Evolutionary conservation across 768 basidiomycete species (phyloP).

Genomic region (Hebeloma cylindrosporum): DNA sequence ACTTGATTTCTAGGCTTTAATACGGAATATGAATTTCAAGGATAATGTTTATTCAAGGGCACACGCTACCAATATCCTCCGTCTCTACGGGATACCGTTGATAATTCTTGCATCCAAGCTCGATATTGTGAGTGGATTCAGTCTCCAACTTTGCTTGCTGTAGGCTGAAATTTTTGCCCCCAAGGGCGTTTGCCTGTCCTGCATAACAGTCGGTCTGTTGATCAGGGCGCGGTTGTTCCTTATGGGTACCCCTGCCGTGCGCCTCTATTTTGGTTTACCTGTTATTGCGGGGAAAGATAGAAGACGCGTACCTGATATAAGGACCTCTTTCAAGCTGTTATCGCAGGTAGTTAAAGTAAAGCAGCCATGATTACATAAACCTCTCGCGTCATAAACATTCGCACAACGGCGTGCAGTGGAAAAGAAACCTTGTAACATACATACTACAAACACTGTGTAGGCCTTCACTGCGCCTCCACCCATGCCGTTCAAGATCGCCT

Average conservation of each 20-base stretch:
- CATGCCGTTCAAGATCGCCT: constrained; percentile 38
- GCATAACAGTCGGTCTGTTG: constrained; percentile 39
- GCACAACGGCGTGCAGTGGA: too few species aligned
- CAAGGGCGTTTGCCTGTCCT: constrained; percentile 46
- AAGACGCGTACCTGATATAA: constrained; percentile 31
- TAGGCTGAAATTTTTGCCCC: constrained; percentile 1
- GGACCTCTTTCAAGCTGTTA: constrained; percentile 4
- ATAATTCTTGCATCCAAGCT: too few species aligned
- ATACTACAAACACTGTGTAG: constrained; percentile 16
- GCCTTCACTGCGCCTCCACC: constrained; percentile 18
- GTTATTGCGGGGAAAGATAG: constrained; percentile 27
- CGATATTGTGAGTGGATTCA: too few species aligned
- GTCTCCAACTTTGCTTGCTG: too few species aligned
- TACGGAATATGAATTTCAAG: too few species aligned
- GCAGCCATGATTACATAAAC: too few species aligned
- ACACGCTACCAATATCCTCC: too few species aligned
- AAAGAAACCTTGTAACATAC: not conserved
- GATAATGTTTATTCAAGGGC: too few species aligned
- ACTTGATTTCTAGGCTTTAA: too few species aligned
- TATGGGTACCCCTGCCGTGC: constrained; percentile 44
- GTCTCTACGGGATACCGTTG: too few species aligned
- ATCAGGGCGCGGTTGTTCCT: constrained; percentile 52
- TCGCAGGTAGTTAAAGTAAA: too few species aligned
- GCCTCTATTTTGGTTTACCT: constrained; percentile 39
- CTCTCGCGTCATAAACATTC: too few species aligned